Base-by-base conservation (phyloP, 306 rosid species). In the Lagenaria siceraria region DNA sequence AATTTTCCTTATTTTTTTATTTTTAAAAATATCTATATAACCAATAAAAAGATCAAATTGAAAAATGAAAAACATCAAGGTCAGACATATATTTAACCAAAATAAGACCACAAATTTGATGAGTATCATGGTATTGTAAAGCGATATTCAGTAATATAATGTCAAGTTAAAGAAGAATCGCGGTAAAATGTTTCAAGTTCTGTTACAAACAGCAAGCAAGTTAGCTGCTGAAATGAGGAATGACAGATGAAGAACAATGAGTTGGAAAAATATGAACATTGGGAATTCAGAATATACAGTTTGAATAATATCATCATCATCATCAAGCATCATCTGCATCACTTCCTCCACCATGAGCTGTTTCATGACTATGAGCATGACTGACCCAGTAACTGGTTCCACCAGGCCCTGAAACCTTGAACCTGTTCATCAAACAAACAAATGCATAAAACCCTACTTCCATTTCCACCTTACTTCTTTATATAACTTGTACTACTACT, bases 281-380 rank as follows among this genome's bases (percentile, higher is more conserved):
- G 80, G 71, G n/a, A 78, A 82, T 83, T 66, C 63, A 75, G 90
- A 86, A 86, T 88, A 86, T 87, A 89, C 93, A 88, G 51, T 85
- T 84, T 81, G 51, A 75, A 79, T 65, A 36, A 77, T 81, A 55
- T 48, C 52, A 46, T 15, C 52, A 25, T 51, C 74, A 3, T 22
- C 62, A 81, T 78, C 84, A 91, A 68, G 78, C 91, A 48, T 93
- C 98, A 64, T 93, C 97, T 65, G 91, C 96, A 80, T 93, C 98
- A 81, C 97, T 91, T 87, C 92, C 90, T 51, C 89, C 92, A 71
- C 84, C 81, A 68, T 90, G 93, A 17, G 86, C 87, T 83, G 42
- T 25, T 73, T 73, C 77, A 19, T 52, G 72, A 36, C 72, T n/a
- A 35, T 36, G 77, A 73, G 86, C 91, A 66, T 84, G 91, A 81